Evolutionary conservation across 441 rosid species (phyloP), one percentile per base, ranked within the genome.

Genomic region (Pelargonium fulgidum): DNA sequence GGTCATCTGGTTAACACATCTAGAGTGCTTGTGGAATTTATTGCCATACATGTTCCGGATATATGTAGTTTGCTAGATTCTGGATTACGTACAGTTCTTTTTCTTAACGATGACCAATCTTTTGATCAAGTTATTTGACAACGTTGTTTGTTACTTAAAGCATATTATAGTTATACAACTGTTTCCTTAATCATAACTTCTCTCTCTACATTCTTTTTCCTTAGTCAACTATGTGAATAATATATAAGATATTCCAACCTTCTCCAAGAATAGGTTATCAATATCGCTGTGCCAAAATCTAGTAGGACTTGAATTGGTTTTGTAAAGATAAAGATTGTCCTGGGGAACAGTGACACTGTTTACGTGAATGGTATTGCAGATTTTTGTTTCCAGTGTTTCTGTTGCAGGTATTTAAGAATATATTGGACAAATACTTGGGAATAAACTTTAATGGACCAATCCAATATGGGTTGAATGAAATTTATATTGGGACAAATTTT

Each of bases 311-410:
- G 64, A 24, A 61, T 33, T 11, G 64, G 12, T 61, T 20, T 22
- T 61, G 36, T 10, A 61, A 67, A 62, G 72, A 20, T 74, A 61
- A 65, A 47, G 64, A 68, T 67, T 66, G 62, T 67, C 17, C 48
- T 59, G 62, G 68, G 67, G 74, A 70, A 68, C 19, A 47, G 59
- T 50, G 74, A 22, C 73, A 71, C 41, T 66, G 20, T 65, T 64
- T 64, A 36, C 8, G 8, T 36, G 8, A 36, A 36, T 36, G 41
- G 8, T 36, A 36, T 36, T 0, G 6, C 41, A 36, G 7, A 36
- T 36, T 36, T 36, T 50, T 50, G 56, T n/a, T 50, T n/a, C 58
- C 58, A 50, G 16, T 50, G 16, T n/a, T 50, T 13, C 17, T 13
- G 19, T 50, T 50, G 58, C 58, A n/a, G 58, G 58, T 7, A 16